Evolutionary conservation across 176 grass and related monocot genomes (phyloP).

Genomic region (Aegilops speltoides): DNA sequence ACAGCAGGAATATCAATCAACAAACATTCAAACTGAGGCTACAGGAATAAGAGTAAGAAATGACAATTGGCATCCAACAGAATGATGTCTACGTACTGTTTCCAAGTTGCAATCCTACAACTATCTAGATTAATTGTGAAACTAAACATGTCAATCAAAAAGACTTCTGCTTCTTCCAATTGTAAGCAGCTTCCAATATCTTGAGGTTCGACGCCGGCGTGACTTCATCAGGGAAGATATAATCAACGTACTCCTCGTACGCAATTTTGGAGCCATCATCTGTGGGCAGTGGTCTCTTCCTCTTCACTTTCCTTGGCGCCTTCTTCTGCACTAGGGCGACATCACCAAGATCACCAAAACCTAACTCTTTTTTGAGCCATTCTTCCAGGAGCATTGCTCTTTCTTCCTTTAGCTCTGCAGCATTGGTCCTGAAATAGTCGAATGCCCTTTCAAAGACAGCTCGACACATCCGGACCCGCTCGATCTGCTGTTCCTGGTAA

Average conservation of each 20-base stretch:
- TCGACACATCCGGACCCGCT: conserved; percentile 53
- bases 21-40: no score
- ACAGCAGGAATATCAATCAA: no score
- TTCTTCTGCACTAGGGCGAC: conserved; percentile 79
- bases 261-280: conserved; percentile 61
- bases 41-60: no score
- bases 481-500: conserved; percentile 36
- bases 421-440: conserved; percentile 70
- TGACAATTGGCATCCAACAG: no score
- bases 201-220: conserved; percentile 70
- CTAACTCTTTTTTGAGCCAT: conserved; percentile 72
- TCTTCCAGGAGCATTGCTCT: conserved; percentile 96
- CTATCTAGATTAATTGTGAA: no score
- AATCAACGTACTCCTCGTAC: conserved; percentile 91
- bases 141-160: no score
- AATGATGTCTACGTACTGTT: no score
- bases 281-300: conserved; percentile 61
- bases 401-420: conserved; percentile 87
- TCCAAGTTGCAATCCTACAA: no score
- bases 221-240: conserved; percentile 87
- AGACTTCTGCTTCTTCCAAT: conserved; percentile 74
- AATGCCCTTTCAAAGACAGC: conserved; percentile 83
- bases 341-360: conserved; percentile 57
- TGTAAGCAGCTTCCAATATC: conserved; percentile 80
- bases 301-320: conserved; percentile 75